Evolutionary conservation across 768 basidiomycete genomes (phyloP).

Genomic region (Hypholoma sublateritium): DNA sequence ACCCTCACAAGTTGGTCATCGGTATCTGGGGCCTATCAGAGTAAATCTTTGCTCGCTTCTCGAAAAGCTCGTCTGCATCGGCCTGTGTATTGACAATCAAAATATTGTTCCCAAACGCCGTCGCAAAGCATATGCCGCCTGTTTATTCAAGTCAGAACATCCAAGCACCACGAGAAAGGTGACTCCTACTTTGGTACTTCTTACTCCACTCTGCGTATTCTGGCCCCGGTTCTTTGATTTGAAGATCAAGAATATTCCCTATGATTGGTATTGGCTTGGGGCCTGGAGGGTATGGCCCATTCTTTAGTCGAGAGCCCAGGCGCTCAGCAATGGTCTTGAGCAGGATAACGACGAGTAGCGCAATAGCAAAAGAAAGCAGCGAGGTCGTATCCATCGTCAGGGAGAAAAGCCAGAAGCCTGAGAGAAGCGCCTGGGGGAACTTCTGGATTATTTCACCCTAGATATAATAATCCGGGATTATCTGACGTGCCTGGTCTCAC

Average conservation of each 20-base stretch:
- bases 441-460: too few species aligned
- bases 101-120: slow-evolving; percentile 21
- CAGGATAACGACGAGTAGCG: too few species aligned
- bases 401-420: too few species aligned
- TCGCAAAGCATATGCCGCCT: slow-evolving; percentile 23
- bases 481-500: too few species aligned
- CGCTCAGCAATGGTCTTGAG: too few species aligned
- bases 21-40: slow-evolving; percentile 40
- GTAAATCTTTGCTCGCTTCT: slow-evolving; percentile 45
- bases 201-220: slow-evolving; percentile 15
- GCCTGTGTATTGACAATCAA: slow-evolving; percentile 25
- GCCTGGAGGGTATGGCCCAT: slow-evolving; percentile 16
- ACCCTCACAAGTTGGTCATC: slow-evolving; percentile 10
- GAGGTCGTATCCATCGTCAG: too few species aligned
- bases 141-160: not conserved
- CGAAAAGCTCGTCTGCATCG: slow-evolving; percentile 26
- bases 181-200: slow-evolving; percentile 13
- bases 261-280: slow-evolving; percentile 25
- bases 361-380: too few species aligned
- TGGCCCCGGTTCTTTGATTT: not conserved
- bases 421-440: too few species aligned
- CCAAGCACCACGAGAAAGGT: not conserved
- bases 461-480: too few species aligned
- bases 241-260: slow-evolving; percentile 19
- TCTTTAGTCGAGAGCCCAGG: not conserved